These are phyloP conservation scores for Stagonosporopsis rhizophila DNA, from an alignment of 2,329 filamentous ascomycete genomes.

Conservation along the genomic window DNA sequence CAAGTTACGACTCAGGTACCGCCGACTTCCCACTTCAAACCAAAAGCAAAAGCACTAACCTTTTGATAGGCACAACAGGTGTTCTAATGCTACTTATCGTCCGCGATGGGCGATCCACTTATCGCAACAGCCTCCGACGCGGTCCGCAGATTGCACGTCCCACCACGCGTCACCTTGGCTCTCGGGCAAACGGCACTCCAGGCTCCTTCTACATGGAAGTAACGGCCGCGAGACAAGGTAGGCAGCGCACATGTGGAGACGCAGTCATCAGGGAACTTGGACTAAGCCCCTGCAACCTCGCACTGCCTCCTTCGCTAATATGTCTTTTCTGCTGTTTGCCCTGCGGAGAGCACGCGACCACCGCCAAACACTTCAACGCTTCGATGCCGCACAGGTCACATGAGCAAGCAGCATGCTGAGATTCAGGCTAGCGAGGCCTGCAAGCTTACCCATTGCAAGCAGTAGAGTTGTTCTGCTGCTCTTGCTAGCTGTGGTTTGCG, in stretches of 20 bases:
- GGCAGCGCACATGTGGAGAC: slow-evolving; percentile 14
- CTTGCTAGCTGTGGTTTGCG: slow-evolving; percentile 19
- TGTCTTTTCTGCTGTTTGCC: slow-evolving; percentile 5
- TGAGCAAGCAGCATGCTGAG: slow-evolving; percentile 18
- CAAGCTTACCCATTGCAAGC: slow-evolving; percentile 12
- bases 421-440: slow-evolving; percentile 13
- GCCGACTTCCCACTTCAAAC: background rate
- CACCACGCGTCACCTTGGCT: slow-evolving; percentile 18
- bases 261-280: slow-evolving; percentile 5
- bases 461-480: slow-evolving; percentile 16
- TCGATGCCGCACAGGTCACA: slow-evolving; percentile 4
- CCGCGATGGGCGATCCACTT: background rate
- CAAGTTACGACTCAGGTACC: slow-evolving; percentile 8
- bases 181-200: slow-evolving; percentile 9
- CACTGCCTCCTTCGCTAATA: slow-evolving; percentile 11
- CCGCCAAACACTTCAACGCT: background rate
- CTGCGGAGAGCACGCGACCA: slow-evolving; percentile 10
- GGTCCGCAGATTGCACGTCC: slow-evolving; percentile 13
- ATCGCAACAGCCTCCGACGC: background rate
- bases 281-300: slow-evolving; percentile 11
- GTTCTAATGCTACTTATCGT: background rate
- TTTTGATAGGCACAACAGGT: background rate
- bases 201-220: slow-evolving; percentile 7
- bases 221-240: slow-evolving; percentile 11
- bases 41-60: background rate